These are phyloP conservation scores for Metschnikowia peoriensis DNA, from an alignment of 805 yeast species.

Conservation along the genomic window DNA sequence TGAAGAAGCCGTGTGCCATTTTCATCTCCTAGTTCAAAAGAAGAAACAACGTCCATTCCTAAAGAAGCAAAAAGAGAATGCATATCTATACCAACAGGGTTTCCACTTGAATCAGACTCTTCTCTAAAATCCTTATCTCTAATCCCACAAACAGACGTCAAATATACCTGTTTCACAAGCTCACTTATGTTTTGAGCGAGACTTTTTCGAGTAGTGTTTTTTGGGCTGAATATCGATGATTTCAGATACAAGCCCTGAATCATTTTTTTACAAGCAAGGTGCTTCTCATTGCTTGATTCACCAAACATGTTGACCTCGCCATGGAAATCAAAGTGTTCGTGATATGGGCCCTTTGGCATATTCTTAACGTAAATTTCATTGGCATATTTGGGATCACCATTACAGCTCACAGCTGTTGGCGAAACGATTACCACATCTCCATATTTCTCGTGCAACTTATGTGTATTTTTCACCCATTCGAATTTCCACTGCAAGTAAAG, in stretches of 20 bases:
- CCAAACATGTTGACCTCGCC: slow-evolving; percentile 61
- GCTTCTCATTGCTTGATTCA: slow-evolving; percentile 41
- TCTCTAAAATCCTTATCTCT: too few species aligned
- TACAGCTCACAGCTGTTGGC: slow-evolving; percentile 61
- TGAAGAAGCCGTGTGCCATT: slow-evolving; percentile 46
- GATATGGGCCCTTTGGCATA: slow-evolving; percentile 56
- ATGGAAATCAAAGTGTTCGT: slow-evolving; percentile 58
- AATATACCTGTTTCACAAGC: slow-evolving; percentile 26
- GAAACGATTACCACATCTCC: slow-evolving; percentile 63
- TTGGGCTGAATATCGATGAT: slow-evolving; percentile 29
- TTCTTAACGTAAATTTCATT: slow-evolving; percentile 56
- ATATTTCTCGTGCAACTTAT: slow-evolving; percentile 50
- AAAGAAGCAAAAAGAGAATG: slow-evolving; percentile 59
- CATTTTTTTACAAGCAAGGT: slow-evolving; percentile 27
- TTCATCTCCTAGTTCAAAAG: slow-evolving; percentile 54
- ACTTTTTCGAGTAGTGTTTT: slow-evolving; percentile 25
- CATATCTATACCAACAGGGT: slow-evolving; percentile 45
- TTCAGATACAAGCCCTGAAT: slow-evolving; percentile 34
- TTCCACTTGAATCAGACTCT: too few species aligned
- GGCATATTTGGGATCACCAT: slow-evolving; percentile 47
- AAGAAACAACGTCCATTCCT: slow-evolving; percentile 69
- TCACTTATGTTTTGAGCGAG: slow-evolving; percentile 26
- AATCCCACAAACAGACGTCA: slow-evolving; percentile 28
- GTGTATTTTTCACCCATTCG: slow-evolving; percentile 39
- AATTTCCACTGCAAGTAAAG: slow-evolving; percentile 44